Percentiles rank a stretch among this genome's conserved stretches.
Conservation (phyloP, 2,329 filamentous ascomycete genomes). For the Pleurostoma richardsiae region DNA sequence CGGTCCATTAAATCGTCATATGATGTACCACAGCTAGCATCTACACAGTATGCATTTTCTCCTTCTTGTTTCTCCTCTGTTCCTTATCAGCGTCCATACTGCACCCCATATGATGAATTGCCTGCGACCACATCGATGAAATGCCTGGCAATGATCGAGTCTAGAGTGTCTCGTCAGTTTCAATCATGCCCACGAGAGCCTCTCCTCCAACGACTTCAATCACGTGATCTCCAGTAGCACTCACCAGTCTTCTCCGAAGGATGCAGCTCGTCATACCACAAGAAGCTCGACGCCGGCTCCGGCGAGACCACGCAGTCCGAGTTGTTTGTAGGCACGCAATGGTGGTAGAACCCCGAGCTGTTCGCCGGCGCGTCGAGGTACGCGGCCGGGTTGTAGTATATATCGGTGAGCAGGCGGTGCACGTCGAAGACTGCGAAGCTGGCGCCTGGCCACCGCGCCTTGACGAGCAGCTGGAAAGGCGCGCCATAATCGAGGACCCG, state of each 20-base stretch:
- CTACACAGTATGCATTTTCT: no score
- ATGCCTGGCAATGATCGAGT: conserved; percentile 18
- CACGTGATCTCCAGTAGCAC: conserved; percentile 14
- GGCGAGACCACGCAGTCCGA: conserved; percentile 29
- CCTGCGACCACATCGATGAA: conserved; percentile 15
- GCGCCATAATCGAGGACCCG: conserved; percentile 42
- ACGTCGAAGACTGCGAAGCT: conserved; percentile 64
- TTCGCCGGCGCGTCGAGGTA: conserved; percentile 63
- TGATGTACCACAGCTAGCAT: no score
- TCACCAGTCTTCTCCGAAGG: conserved; percentile 60
- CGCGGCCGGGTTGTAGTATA: conserved; percentile 52
- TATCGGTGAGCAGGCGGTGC: conserved; percentile 59
- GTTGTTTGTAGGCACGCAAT: conserved; percentile 36
- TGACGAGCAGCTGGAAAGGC: conserved; percentile 37
- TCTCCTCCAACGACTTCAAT: no score
- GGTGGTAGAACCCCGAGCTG: conserved; percentile 51
- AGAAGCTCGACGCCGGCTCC: conserved; percentile 50
- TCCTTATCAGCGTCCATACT: neutral
- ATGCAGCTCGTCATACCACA: conserved; percentile 73
- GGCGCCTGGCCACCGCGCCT: conserved; percentile 49
- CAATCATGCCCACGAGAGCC: no score
- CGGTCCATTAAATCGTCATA: no score
- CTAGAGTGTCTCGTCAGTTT: conserved; percentile 5
- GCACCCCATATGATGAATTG: conserved; percentile 14
- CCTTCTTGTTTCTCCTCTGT: no score